A percentile compares a stretch with the other conserved stretches of the same genome.
Evolutionary conservation across 2,329 filamentous ascomycete genomes (phyloP).

Genomic region (Anisogramma anomala): DNA sequence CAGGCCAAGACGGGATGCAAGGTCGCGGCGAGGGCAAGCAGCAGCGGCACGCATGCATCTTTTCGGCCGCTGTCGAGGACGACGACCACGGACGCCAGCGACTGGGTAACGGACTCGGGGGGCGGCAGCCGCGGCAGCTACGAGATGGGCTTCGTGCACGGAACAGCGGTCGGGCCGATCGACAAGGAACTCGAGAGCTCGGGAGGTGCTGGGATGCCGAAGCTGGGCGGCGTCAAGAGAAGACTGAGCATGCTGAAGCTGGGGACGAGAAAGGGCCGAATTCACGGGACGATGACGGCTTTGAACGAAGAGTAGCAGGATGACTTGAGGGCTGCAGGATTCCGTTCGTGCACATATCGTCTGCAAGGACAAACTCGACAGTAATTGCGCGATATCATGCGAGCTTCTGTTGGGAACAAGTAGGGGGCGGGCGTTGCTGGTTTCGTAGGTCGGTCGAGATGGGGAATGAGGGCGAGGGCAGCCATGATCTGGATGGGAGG

Average conservation of each 20-base stretch:
- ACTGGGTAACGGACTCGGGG: conserved; percentile 24
- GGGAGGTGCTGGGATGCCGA: conserved; percentile 25
- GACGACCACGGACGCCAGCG: conserved; percentile 16
- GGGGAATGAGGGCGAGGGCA: too few relatives aligned
- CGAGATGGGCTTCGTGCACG: conserved; percentile 12
- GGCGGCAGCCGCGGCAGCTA: conserved; percentile 17
- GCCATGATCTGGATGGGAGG: too few relatives aligned
- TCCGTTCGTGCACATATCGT: background rate
- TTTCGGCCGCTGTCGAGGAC: background rate
- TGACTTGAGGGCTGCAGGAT: background rate
- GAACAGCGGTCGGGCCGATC: conserved; percentile 10
- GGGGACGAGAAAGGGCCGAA: conserved; percentile 55
- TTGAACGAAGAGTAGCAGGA: conserved; percentile 41
- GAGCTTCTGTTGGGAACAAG: too few relatives aligned
- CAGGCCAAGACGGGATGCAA: background rate
- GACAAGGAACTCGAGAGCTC: conserved; percentile 18
- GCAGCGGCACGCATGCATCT: conserved; percentile 9
- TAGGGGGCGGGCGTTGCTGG: background rate
- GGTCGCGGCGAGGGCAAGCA: conserved; percentile 2
- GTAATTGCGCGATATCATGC: too few relatives aligned
- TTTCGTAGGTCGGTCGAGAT: too few relatives aligned
- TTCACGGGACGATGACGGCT: conserved; percentile 38
- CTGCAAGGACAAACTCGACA: background rate
- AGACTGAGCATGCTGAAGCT: conserved; percentile 67
- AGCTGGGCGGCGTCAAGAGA: conserved; percentile 60